Evolutionary conservation across 75 land plant species (phyloP).

Genomic region (Pinus tabuliformis): DNA sequence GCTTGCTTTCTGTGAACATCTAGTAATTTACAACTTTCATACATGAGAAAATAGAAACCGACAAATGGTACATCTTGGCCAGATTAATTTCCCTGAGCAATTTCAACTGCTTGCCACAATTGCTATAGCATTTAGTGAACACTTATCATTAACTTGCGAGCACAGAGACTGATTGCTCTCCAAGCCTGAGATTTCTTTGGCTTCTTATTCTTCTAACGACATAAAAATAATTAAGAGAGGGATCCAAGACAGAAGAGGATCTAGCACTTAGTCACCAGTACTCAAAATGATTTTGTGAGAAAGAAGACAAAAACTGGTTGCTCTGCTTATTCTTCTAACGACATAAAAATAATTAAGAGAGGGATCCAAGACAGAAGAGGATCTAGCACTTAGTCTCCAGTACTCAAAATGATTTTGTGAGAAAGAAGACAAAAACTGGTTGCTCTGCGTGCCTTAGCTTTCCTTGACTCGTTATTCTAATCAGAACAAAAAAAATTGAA

Average conservation of each 20-base stretch:
- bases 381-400: too few species aligned
- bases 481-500: background rate
- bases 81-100: background rate
- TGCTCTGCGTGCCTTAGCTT: background rate
- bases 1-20: background rate
- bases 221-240: too few species aligned
- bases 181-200: too few species aligned
- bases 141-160: too few species aligned
- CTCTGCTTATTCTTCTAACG: too few species aligned
- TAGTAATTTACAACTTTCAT: background rate
- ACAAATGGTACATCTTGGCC: background rate
- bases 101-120: background rate
- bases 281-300: background rate
- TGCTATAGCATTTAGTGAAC: background rate
- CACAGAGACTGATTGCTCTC: too few species aligned
- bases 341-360: too few species aligned
- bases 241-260: too few species aligned
- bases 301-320: background rate
- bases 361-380: too few species aligned
- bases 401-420: background rate
- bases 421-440: background rate
- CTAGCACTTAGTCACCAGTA: too few species aligned
- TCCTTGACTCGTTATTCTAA: background rate
- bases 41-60: background rate
- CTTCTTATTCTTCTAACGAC: too few species aligned